Conservation (phyloP, 2,329 filamentous ascomycete species). For the Domatiomyces catenatus region DNA sequence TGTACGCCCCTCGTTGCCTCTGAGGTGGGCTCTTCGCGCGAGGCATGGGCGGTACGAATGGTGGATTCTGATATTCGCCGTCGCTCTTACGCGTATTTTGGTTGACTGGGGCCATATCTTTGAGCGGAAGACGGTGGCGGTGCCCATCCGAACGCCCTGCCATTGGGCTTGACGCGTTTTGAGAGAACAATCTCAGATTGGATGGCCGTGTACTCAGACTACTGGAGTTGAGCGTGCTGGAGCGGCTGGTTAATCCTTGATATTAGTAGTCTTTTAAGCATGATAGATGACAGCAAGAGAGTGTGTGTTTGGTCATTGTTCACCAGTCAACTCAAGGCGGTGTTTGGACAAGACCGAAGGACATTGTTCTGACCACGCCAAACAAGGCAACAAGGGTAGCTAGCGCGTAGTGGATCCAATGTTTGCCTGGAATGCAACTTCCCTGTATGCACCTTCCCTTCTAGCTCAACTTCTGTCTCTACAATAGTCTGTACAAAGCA, state of each 20-base stretch:
- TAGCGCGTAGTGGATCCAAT: too few species aligned
- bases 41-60: background rate
- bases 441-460: too few species aligned
- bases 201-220: too few species aligned
- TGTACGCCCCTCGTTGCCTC: background rate
- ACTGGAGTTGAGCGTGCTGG: too few species aligned
- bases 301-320: background rate
- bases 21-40: background rate
- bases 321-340: background rate
- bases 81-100: background rate
- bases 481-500: too few species aligned
- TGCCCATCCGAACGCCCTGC: background rate
- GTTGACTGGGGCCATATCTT: background rate
- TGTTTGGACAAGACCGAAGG: background rate
- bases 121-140: background rate
- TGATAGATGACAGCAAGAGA: background rate
- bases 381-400: too few species aligned
- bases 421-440: too few species aligned
- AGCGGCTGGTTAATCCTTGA: background rate
- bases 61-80: background rate
- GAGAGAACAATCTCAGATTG: background rate
- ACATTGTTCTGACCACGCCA: background rate
- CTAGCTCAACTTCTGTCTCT: too few species aligned
- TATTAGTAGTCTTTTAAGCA: background rate
- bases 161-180: background rate